A percentile compares a stretch with the other conserved stretches of the same genome.
phyloP scores from a whole-genome alignment of 2,329 filamentous ascomycete species.

The Curvularia lunata region DNA sequence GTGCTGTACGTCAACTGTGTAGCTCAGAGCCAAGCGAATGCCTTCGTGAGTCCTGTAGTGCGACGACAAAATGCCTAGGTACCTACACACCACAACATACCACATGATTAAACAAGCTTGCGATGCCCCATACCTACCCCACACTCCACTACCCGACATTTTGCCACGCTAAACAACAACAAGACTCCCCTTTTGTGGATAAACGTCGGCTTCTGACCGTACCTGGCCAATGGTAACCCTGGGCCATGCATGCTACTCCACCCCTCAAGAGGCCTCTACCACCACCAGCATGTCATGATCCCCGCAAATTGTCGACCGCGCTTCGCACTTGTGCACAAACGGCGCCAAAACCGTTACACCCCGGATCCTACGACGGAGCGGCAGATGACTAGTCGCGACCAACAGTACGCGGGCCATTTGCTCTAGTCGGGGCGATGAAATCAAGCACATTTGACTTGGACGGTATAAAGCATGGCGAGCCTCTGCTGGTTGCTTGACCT shows the following conservation, averaged over 20 bases:
- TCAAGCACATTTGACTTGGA: not conserved
- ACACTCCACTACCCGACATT: constrained; percentile 10
- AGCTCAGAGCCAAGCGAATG: not conserved
- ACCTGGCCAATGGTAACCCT: constrained; percentile 2
- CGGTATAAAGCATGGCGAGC: constrained; percentile 16
- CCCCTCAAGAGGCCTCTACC: constrained; percentile 5
- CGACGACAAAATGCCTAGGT: not conserved
- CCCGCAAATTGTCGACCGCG: constrained; percentile 9
- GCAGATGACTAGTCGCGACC: constrained; percentile 12
- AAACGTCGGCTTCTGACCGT: constrained; percentile 7
- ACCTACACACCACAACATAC: not conserved
- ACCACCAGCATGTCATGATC: constrained; percentile 15
- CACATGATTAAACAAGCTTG: constrained; percentile 5
- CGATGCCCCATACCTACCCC: constrained; percentile 13
- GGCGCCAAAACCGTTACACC: constrained; percentile 8
- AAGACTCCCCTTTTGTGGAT: not conserved
- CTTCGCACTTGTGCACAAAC: constrained; percentile 9
- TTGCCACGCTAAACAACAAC: constrained; percentile 10
- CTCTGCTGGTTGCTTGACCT: not conserved
- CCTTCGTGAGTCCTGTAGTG: not conserved
- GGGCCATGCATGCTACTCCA: constrained; percentile 1
- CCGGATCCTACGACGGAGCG: constrained; percentile 9
- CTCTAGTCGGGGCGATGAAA: constrained; percentile 1
- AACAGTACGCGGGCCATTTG: not conserved
- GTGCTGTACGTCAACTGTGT: not conserved